These are phyloP conservation scores for Schrenkiella parvula DNA, from an alignment of 345 rosid genomes.

Conservation along the genomic window DNA sequence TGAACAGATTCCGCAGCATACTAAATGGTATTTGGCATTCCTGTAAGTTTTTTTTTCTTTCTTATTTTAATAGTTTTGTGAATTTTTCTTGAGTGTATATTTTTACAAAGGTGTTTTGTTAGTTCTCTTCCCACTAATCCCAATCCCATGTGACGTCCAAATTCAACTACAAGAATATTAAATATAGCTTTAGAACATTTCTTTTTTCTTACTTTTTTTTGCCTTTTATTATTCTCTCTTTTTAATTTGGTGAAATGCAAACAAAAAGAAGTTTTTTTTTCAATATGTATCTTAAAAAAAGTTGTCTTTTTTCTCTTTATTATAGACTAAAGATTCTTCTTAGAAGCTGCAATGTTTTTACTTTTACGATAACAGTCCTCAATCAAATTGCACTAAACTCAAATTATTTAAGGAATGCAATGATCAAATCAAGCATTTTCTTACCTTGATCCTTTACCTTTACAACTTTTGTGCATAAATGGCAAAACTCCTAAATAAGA, in stretches of 20 bases:
- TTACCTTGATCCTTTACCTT: background rate
- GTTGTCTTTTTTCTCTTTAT: slow-evolving; percentile 4
- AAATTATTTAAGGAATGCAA: background rate
- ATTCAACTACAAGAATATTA: slow-evolving; percentile 24
- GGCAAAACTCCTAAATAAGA: slow-evolving; percentile 5
- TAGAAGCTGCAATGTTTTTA: slow-evolving; percentile 23
- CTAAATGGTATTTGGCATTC: slow-evolving; percentile 82
- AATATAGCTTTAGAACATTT: slow-evolving; percentile 28
- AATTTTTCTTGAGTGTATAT: slow-evolving; percentile 36
- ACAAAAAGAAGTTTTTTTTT: slow-evolving; percentile 15
- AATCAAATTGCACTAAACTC: slow-evolving; percentile 3
- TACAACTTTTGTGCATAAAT: background rate
- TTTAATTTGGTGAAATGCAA: slow-evolving; percentile 23
- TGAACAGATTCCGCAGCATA: slow-evolving; percentile 61
- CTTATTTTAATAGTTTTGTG: slow-evolving; percentile 19
- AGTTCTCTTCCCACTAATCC: slow-evolving; percentile 31
- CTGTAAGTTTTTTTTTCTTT: slow-evolving; percentile 20
- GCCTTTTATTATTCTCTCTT: slow-evolving; percentile 13
- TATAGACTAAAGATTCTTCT: slow-evolving; percentile 29
- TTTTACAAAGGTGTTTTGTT: slow-evolving; percentile 32
- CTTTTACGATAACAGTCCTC: slow-evolving; percentile 6
- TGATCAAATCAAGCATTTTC: background rate
- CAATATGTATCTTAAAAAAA: slow-evolving; percentile 21
- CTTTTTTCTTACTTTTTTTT: background rate
- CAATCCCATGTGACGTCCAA: slow-evolving; percentile 33